Conservation (phyloP, 1,139 yeast species). For the Taphrina populina region DNA sequence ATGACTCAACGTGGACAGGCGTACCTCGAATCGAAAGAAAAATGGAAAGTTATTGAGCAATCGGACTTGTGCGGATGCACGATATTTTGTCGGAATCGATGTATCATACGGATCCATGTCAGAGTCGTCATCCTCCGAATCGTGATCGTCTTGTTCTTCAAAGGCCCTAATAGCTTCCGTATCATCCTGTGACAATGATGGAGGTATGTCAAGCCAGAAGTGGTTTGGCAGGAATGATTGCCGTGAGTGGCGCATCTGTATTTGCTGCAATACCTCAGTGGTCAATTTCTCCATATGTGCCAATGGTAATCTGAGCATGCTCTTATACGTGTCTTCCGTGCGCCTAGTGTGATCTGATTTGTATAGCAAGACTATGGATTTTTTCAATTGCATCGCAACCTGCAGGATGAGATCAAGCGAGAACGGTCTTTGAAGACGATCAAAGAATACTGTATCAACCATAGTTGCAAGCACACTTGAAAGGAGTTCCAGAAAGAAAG, state of each 20-base stretch:
- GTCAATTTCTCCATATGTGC: too few relatives aligned
- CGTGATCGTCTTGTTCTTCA: conserved; percentile 41
- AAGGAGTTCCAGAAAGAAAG: conserved; percentile 33
- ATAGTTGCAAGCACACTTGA: conserved; percentile 35
- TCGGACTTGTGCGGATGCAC: neutral
- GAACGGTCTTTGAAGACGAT: conserved; percentile 13
- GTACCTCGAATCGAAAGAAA: conserved; percentile 67
- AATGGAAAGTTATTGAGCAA: conserved; percentile 69
- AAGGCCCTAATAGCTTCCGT: conserved; percentile 48
- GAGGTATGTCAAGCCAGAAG: conserved; percentile 57
- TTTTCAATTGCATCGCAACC: conserved; percentile 9
- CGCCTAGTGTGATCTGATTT: too few relatives aligned
- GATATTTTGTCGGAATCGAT: neutral
- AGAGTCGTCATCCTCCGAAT: conserved; percentile 38
- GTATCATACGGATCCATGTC: conserved; percentile 14
- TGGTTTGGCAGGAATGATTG: conserved; percentile 55
- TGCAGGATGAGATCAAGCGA: conserved; percentile 10
- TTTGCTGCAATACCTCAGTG: conserved; percentile 33
- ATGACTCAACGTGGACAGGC: conserved; percentile 72
- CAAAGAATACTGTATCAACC: conserved; percentile 37
- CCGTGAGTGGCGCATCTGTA: conserved; percentile 62
- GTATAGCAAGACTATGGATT: too few relatives aligned
- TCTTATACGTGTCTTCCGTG: too few relatives aligned
- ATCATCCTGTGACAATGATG: conserved; percentile 40
- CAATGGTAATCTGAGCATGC: too few relatives aligned